Percentiles rank a stretch among this genome's conserved stretches.
phyloP scores from a whole-genome alignment of 208 protist species.

The Wallacemonas sp. region DNA sequence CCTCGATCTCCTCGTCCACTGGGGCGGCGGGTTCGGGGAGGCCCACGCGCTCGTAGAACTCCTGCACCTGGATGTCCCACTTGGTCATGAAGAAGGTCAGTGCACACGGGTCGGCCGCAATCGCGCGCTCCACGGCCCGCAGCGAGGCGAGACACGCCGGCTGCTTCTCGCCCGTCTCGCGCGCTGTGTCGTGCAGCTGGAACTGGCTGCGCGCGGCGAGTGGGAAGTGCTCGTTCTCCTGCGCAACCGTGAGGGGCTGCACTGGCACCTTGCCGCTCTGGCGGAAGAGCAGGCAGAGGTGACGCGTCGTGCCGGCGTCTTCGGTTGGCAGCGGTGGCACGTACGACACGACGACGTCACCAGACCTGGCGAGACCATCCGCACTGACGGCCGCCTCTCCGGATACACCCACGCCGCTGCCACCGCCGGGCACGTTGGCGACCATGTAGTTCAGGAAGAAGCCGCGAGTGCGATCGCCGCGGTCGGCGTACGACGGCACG shows the following conservation, averaged over 20 bases:
- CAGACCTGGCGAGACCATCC: constrained; percentile 24
- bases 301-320: constrained; percentile 84
- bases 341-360: constrained; percentile 82
- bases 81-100: constrained; percentile 89
- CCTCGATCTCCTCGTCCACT: constrained; percentile 74
- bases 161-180: constrained; percentile 4
- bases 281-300: constrained; percentile 83
- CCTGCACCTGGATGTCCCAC: constrained; percentile 94
- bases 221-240: constrained; percentile 50
- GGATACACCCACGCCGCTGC: constrained; percentile 5
- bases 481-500: constrained; percentile 46
- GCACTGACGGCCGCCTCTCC: constrained; percentile 17
- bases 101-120: constrained; percentile 58
- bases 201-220: constrained; percentile 54
- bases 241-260: constrained; percentile 27
- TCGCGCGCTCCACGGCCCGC: constrained; percentile 46
- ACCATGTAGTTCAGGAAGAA: constrained; percentile 93
- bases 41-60: constrained; percentile 82
- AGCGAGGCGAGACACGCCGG: constrained; percentile 39
- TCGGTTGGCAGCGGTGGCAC: constrained; percentile 87
- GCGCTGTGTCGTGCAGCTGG: constrained; percentile 53
- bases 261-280: constrained; percentile 47
- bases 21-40: constrained; percentile 77
- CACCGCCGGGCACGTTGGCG: constrained; percentile 57
- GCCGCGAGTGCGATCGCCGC: constrained; percentile 30